Conservation (phyloP, 345 rosid species). For the Combretum micranthum region DNA sequence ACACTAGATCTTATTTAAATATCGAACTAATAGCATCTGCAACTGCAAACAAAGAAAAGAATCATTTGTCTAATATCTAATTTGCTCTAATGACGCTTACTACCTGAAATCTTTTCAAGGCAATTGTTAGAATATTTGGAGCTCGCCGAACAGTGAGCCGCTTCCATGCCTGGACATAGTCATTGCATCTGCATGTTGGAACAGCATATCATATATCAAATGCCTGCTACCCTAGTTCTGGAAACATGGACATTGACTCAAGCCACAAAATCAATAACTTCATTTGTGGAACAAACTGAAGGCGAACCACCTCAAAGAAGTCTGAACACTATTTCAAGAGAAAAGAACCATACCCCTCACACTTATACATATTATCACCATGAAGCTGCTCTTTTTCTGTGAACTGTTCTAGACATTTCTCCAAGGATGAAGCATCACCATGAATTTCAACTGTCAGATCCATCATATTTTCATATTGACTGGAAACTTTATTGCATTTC, state of each 20-base stretch:
- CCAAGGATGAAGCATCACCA: slow-evolving; percentile 85
- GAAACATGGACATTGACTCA: too few species aligned
- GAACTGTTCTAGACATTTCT: slow-evolving; percentile 91
- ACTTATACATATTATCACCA: slow-evolving; percentile 95
- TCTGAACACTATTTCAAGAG: neutral
- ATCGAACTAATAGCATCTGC: too few species aligned
- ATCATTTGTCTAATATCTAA: too few species aligned
- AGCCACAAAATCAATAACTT: too few species aligned
- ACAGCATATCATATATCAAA: neutral
- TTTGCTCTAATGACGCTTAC: too few species aligned
- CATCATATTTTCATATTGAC: slow-evolving; percentile 96
- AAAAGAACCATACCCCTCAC: slow-evolving; percentile 67
- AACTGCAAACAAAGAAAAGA: too few species aligned
- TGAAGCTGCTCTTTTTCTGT: slow-evolving; percentile 82
- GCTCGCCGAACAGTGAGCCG: slow-evolving; percentile 61
- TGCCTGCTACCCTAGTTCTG: too few species aligned
- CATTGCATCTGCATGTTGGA: slow-evolving; percentile 19
- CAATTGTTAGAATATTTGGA: slow-evolving; percentile 92
- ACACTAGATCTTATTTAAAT: too few species aligned
- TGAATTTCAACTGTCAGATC: slow-evolving; percentile 94
- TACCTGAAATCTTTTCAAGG: slow-evolving; percentile 56
- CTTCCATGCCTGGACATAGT: slow-evolving; percentile 94
- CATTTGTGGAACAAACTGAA: too few species aligned
- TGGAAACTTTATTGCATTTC: slow-evolving; percentile 62
- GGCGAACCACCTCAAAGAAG: neutral